Percentiles rank a stretch among this genome's conserved stretches.
Evolutionary conservation across 495 filamentous ascomycete genomes (phyloP).

Genomic region (Aspergillus campestris): DNA sequence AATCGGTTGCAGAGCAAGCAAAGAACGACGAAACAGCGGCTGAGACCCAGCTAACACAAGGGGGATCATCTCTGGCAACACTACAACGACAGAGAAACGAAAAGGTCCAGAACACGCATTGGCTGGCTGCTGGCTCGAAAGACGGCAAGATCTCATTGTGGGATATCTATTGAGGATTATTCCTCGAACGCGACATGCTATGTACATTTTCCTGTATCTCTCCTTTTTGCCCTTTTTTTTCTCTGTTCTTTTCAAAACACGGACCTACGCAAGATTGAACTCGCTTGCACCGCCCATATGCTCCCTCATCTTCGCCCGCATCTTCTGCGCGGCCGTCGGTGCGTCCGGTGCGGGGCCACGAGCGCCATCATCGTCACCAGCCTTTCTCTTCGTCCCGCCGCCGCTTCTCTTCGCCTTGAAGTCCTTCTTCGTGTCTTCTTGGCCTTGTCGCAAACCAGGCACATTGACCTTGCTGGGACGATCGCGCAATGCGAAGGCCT

Average conservation of each 20-base stretch:
- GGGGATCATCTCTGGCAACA: slow-evolving; percentile 23
- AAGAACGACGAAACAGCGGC: background rate
- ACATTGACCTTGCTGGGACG: slow-evolving; percentile 79
- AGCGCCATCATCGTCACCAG: slow-evolving; percentile 29
- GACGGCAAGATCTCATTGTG: slow-evolving; percentile 95
- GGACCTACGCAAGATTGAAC: slow-evolving; percentile 73
- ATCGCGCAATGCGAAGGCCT: slow-evolving; percentile 84
- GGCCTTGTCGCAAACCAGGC: slow-evolving; percentile 45
- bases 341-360: slow-evolving; percentile 31
- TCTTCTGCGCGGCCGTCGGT: slow-evolving; percentile 60
- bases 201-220: background rate
- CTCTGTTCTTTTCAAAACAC: background rate
- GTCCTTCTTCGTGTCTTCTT: slow-evolving; percentile 39
- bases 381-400: slow-evolving; percentile 32
- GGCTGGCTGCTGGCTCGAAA: slow-evolving; percentile 86
- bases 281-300: slow-evolving; percentile 67
- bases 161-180: slow-evolving; percentile 69
- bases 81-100: slow-evolving; percentile 57
- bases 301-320: slow-evolving; percentile 73
- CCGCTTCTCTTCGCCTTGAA: slow-evolving; percentile 32
- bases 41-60: slow-evolving; percentile 4
- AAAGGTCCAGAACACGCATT: slow-evolving; percentile 66
- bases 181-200: slow-evolving; percentile 19
- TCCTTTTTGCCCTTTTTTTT: too few species aligned
- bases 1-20: background rate